Base-by-base conservation (phyloP, 225 moss, liverwort and hornwort species). In the Straminergon stramineum region DNA sequence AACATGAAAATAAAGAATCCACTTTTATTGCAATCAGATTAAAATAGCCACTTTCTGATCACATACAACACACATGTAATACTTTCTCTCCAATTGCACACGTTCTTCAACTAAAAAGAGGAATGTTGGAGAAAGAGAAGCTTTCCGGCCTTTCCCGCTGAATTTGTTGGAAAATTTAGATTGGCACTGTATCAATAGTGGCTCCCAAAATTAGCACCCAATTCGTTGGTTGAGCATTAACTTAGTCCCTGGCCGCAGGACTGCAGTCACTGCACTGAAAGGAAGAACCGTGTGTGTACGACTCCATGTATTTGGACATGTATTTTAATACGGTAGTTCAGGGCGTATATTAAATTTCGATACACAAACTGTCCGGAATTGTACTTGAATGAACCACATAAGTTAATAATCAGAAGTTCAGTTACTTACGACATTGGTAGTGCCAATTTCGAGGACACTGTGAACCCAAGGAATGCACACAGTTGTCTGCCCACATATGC, bases 371-470 rank as follows among this genome's bases (percentile, higher is more conserved):
- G 11, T 68, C 9, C 19, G 13, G 55, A 34, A 37, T 70, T 53
- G 32, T 28, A 43, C 34, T 17, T 18, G 27, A 56, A 64, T 48
- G n/a, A n/a, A 65, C 22, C 32, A 56, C 45, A 62, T 10, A 5
- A n/a, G n/a, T n/a, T n/a, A n/a, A n/a, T 53, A 23, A 23, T 75
- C 30, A 32, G 55, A 84, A 77, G 77, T 67, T 41, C 34, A 86
- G 86, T 9, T 60, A 69, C 92, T 88, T 83, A 94, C 90, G 78
- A 92, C 84, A 43, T 39, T 88, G 28, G 84, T 81, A 82, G 94
- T 91, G 64, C 96, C 95, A 79, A 97, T 91, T 90, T 96, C 96
- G 79, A 96, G 94, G 62, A 95, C 95, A 52, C 92, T 93, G 90
- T 91, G 84, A 26, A 75, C 52, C 91, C 97, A 96, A 23, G 96